phyloP scores from a whole-genome alignment of 768 basidiomycete genomes.

The Pleurotus pulmonarius region DNA sequence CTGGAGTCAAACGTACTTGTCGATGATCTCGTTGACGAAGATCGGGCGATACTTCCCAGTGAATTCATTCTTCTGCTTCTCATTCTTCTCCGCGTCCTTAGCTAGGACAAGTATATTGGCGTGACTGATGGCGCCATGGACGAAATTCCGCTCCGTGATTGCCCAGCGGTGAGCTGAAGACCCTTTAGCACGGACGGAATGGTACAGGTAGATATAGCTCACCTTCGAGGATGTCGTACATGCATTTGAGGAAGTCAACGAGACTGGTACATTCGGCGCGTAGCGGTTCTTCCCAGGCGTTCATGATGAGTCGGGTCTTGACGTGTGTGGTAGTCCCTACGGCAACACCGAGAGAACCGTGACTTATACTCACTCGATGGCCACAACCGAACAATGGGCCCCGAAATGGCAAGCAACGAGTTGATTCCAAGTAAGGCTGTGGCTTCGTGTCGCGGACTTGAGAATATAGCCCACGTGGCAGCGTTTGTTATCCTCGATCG shows the following conservation, averaged over 20 bases:
- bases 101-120: not conserved
- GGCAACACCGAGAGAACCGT: not conserved
- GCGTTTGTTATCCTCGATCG: too few relatives aligned
- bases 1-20: not conserved
- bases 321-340: not conserved
- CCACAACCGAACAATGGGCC: too few relatives aligned
- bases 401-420: too few relatives aligned
- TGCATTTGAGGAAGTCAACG: not conserved
- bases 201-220: not conserved
- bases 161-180: conserved; percentile 1
- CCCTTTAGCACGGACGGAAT: not conserved
- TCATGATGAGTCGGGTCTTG: not conserved
- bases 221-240: conserved; percentile 8
- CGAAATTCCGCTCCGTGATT: not conserved
- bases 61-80: not conserved
- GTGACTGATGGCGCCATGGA: not conserved
- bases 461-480: too few relatives aligned
- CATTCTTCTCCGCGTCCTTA: too few relatives aligned
- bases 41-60: not conserved
- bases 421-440: too few relatives aligned
- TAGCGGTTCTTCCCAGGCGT: not conserved
- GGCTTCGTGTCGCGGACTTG: too few relatives aligned
- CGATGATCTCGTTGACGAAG: not conserved
- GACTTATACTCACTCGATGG: too few relatives aligned
- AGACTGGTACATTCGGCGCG: not conserved